phyloP scores from a whole-genome alignment of 768 basidiomycete genomes.

The Tricholoma saponaceum region DNA sequence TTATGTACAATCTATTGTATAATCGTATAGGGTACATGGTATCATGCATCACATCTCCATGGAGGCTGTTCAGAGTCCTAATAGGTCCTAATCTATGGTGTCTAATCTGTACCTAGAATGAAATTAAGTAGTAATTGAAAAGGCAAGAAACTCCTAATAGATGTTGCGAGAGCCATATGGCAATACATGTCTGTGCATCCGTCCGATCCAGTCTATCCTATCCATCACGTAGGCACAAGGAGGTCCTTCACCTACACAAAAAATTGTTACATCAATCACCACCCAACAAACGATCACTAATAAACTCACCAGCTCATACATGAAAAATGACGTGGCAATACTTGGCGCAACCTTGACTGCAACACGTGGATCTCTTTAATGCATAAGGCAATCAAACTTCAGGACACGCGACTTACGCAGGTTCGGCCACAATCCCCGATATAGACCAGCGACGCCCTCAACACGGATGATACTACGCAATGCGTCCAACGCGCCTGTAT shows the following conservation, averaged over 20 bases:
- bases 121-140: neutral
- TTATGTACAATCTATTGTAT: neutral
- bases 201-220: conserved; percentile 12
- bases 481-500: conserved; percentile 80
- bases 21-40: neutral
- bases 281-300: neutral
- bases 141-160: neutral
- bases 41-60: neutral
- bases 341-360: conserved; percentile 89
- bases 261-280: conserved; percentile 1
- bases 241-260: conserved; percentile 27
- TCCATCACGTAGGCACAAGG: conserved; percentile 23
- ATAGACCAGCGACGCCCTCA: conserved; percentile 77
- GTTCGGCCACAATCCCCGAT: conserved; percentile 88
- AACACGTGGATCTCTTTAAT: conserved; percentile 7
- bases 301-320: conserved; percentile 59
- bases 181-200: conserved; percentile 6
- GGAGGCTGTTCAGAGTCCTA: neutral
- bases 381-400: neutral
- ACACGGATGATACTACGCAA: conserved; percentile 59
- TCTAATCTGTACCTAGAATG: neutral
- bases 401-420: conserved; percentile 54
- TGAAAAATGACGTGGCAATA: conserved; percentile 84
- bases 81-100: no score
- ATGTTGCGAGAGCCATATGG: neutral